Percentiles rank a stretch among this genome's conserved stretches.
Conservation (phyloP, 192 early-diverging fungal species). For the Backusella macrospora region DNA sequence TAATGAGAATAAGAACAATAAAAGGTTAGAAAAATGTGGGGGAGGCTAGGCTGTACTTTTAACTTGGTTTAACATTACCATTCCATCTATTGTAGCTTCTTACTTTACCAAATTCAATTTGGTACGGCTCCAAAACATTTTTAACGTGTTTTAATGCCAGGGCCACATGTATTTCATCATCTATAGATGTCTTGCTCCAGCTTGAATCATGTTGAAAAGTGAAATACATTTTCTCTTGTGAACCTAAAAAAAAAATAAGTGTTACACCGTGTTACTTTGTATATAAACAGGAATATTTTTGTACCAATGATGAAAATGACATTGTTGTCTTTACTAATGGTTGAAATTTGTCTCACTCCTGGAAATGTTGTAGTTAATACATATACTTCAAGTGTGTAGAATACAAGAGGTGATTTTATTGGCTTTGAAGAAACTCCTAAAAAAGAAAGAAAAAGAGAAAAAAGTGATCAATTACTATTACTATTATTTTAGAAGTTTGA, state of each 20-base stretch:
- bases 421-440: background rate
- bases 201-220: slow-evolving; percentile 13
- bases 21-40: background rate
- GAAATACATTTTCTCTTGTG: slow-evolving; percentile 16
- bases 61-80: slow-evolving; percentile 6
- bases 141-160: slow-evolving; percentile 12
- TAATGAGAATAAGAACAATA: background rate
- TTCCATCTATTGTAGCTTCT: slow-evolving; percentile 11
- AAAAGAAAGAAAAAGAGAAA: background rate
- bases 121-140: slow-evolving; percentile 21
- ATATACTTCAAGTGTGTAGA: slow-evolving; percentile 17
- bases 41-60: background rate
- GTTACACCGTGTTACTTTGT: background rate
- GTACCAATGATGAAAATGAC: slow-evolving; percentile 29
- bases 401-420: slow-evolving; percentile 11
- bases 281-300: slow-evolving; percentile 8
- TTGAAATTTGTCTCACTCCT: slow-evolving; percentile 17
- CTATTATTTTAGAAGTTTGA: background rate
- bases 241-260: slow-evolving; percentile 5
- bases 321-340: slow-evolving; percentile 17
- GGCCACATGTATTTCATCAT: slow-evolving; percentile 15
- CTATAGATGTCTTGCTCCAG: slow-evolving; percentile 18
- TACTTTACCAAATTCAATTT: slow-evolving; percentile 25
- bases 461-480: background rate
- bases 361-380: slow-evolving; percentile 26